Base-by-base conservation (phyloP, 1,284 basidiomycete species). In the Stereum hirsutum region DNA sequence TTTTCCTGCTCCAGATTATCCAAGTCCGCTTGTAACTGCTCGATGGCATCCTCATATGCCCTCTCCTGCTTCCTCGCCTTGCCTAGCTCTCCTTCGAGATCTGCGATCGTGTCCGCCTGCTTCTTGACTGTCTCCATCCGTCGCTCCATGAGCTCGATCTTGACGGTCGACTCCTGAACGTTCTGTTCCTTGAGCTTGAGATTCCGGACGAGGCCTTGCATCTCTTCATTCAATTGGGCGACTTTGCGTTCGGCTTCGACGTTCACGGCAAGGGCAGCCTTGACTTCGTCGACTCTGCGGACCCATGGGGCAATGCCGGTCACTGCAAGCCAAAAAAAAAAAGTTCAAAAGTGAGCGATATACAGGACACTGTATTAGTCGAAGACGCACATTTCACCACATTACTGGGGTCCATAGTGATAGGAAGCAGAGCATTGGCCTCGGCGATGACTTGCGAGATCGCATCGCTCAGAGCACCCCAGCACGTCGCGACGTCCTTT, bases 131-230 rank as follows among this genome's bases (percentile, higher is more conserved):
- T 75, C 57, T 98, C 94, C 68, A 95, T 83, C 38, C 92, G 79
- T 40, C 91, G 80, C 57, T 95, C 90, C 74, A 99, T 87, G 6
- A 95, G 75, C 60, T 97, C 91, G 44, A 97, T 89, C 71, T 94
- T 98, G 48, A 98, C 91, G 5, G 70, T 69, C 5, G 81, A 72
- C 58, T 99, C 96, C 62, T 98, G 91, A 40, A 93, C 78, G 28
- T 65, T 77, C 69, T 96, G 89, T 50, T 99, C 95, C 63, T 91
- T 81, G 33, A 78, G 66, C 58, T 86, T 87, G 57, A 97, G 74
- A 44, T 78, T 89, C 23, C 91, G 82, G 24, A 84, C 74, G 45
- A 97, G 77, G 25, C 86, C 86, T 56, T 90, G 84, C 48, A 94
- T 78, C 60, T 98, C 91, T 48, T 96, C 93, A 48, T 82, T 84